Evolutionary conservation across 495 filamentous ascomycete genomes (phyloP).

Genomic region (Trypethelium eluteriae): DNA sequence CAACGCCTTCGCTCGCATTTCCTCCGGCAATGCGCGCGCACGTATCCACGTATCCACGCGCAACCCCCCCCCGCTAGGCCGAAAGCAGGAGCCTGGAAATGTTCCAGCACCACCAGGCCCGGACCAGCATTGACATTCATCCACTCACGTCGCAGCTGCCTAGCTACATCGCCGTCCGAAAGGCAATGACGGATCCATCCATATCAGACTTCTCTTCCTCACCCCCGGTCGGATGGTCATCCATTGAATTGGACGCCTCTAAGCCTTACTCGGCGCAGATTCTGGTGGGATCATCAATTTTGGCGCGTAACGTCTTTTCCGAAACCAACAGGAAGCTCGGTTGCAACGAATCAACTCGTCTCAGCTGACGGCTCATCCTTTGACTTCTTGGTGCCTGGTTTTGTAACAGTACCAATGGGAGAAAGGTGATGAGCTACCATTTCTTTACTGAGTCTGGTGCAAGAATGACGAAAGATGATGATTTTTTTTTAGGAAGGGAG

Average conservation of each 20-base stretch:
- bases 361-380: conserved; percentile 7
- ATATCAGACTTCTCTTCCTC: neutral
- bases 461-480: neutral
- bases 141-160: neutral
- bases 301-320: conserved; percentile 6
- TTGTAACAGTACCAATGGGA: neutral
- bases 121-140: neutral
- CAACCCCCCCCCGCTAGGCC: conserved; percentile 3
- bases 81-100: neutral
- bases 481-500: neutral
- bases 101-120: neutral
- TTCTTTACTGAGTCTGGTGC: neutral
- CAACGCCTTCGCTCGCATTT: no score
- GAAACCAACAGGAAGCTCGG: conserved; percentile 7
- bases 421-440: neutral
- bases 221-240: neutral
- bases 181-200: neutral
- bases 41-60: neutral
- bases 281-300: neutral
- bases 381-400: neutral
- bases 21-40: neutral
- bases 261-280: neutral
- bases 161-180: neutral
- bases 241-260: neutral
- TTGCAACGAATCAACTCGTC: neutral